phyloP scores from a whole-genome alignment of 2,329 filamentous ascomycete genomes.

The Chaetothyriales sp. region DNA sequence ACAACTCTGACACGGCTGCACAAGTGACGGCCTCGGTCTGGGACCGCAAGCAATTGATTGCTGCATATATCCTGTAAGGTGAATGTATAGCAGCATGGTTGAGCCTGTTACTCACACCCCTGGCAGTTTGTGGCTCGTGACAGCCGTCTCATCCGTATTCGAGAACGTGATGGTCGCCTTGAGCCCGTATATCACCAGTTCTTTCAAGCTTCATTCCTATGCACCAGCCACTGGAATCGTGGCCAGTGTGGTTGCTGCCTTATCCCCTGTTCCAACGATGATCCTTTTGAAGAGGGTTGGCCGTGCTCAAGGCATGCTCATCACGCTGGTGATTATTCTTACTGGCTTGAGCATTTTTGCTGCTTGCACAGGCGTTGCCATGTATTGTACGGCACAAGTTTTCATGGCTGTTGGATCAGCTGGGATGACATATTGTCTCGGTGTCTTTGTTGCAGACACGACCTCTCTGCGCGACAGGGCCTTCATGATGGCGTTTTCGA shows the following conservation, averaged over 20 bases:
- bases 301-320: slow-evolving; percentile 38
- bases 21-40: background rate
- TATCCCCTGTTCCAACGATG: slow-evolving; percentile 42
- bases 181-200: slow-evolving; percentile 36
- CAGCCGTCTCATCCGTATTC: slow-evolving; percentile 24
- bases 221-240: slow-evolving; percentile 38
- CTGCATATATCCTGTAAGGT: slow-evolving; percentile 24
- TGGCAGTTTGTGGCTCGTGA: slow-evolving; percentile 24
- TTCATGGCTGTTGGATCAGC: slow-evolving; percentile 39
- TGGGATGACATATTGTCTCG: slow-evolving; percentile 40
- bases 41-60: slow-evolving; percentile 1
- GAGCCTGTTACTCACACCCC: background rate
- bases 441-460: slow-evolving; percentile 48
- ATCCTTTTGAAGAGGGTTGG: slow-evolving; percentile 50
- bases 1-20: background rate
- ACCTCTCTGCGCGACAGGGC: slow-evolving; percentile 44
- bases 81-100: background rate
- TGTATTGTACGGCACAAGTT: slow-evolving; percentile 45
- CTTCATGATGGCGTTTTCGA: slow-evolving; percentile 43
- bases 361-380: slow-evolving; percentile 40
- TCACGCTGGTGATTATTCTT: slow-evolving; percentile 30
- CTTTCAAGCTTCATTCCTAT: slow-evolving; percentile 37
- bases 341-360: slow-evolving; percentile 44
- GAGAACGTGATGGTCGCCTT: slow-evolving; percentile 24
- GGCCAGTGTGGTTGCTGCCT: slow-evolving; percentile 38